phyloP scores from a whole-genome alignment of 371 early-diverging fungal genomes.

The Haplosporangium sp. region DNA sequence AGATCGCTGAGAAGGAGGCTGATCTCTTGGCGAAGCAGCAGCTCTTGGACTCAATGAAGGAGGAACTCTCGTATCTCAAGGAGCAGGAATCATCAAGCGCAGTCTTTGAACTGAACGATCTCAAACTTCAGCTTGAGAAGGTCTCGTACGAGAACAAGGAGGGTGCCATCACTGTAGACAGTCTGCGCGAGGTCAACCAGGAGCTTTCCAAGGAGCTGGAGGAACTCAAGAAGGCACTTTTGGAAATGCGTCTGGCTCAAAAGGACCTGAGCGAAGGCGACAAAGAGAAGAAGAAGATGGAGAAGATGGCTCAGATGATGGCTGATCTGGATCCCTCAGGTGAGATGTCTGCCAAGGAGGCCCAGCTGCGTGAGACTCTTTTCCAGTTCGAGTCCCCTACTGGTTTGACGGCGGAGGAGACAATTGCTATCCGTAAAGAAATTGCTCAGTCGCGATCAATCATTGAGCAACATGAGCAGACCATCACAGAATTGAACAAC shows the following conservation, averaged over 20 bases:
- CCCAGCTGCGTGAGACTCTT: constrained; percentile 76
- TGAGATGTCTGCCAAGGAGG: constrained; percentile 81
- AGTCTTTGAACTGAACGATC: constrained; percentile 73
- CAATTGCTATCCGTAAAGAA: constrained; percentile 81
- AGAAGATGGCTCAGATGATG: constrained; percentile 90
- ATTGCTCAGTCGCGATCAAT: constrained; percentile 77
- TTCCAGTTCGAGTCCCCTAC: constrained; percentile 67
- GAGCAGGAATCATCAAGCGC: constrained; percentile 66
- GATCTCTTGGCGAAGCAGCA: constrained; percentile 70
- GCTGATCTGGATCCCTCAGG: constrained; percentile 85
- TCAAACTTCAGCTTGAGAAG: constrained; percentile 87
- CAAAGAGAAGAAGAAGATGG: constrained; percentile 81
- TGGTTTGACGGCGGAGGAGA: constrained; percentile 76
- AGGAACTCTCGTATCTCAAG: constrained; percentile 76
- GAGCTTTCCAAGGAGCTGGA: constrained; percentile 79
- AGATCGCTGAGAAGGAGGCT: constrained; percentile 88
- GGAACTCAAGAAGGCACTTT: constrained; percentile 72
- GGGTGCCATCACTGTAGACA: constrained; percentile 82
- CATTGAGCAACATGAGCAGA: constrained; percentile 75
- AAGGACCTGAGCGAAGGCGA: constrained; percentile 69
- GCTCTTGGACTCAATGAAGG: constrained; percentile 67
- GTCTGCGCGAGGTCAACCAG: constrained; percentile 84
- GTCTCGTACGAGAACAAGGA: constrained; percentile 89
- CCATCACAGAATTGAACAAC: constrained; percentile 70
- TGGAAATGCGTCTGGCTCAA: constrained; percentile 60